Evolutionary conservation across 1,139 yeast species (phyloP), one percentile per base, ranked within the genome.

Genomic region (Taphrina confusa): DNA sequence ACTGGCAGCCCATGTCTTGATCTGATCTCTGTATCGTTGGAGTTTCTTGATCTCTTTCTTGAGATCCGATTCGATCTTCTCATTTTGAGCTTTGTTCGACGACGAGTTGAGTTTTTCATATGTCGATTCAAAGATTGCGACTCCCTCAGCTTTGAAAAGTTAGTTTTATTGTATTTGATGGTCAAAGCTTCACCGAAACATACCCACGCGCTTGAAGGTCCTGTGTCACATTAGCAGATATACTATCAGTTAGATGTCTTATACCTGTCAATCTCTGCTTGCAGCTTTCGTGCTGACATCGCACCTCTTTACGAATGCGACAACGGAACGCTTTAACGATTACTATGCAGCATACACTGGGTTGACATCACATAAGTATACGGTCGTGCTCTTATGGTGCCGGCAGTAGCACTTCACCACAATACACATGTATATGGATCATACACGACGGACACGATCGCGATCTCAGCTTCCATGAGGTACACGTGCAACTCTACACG

Each of bases 11-110:
- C 98, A 94, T 61, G 88, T 86, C 74, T 94, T 94, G 67, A 94
- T 87, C 74, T 91, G 97, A 73, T 94, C 98, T 72, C 98, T 82
- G 70, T 87, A 84, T 70, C 96, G 82, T 73, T 94, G 99, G 60
- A 94, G 79, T 74, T 90, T 91, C 74, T 94, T 94, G 73, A 94
- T 92, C 73, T 94, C 98, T 69, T 95, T 87, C 77, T 94, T 94
- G 72, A 94, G 76, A 71, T 92, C 98, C 67, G 67, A 82, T 73
- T 94, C 98, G 64, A 92, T 80, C 74, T 92, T 92, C 71, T 94
- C 98, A 75, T 92, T 87, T 72, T 91, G 97, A 9, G 96, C 84
- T 65, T 83, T 86, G 67, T 87, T 85, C 65, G 91, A 92, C 44
- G 95, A 82, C 61, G 81, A 79, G 72, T 85, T 85, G 51, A 92